Percentiles rank a stretch among this genome's conserved stretches.
Evolutionary conservation across 805 yeast species (phyloP).

Genomic region (Myxozyma lipomycoides): DNA sequence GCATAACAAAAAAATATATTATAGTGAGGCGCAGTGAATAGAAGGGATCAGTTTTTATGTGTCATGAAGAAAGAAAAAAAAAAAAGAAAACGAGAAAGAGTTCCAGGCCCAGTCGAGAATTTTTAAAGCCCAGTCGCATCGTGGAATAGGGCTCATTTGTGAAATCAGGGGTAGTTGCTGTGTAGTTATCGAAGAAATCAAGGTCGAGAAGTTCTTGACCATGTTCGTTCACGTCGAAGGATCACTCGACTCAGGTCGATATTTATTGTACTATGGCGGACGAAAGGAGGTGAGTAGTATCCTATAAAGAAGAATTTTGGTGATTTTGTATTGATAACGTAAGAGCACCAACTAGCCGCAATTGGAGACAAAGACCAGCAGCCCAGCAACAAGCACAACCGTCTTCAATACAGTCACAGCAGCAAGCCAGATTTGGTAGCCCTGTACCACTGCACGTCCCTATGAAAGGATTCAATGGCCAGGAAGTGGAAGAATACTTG

Average conservation of each 20-base stretch:
- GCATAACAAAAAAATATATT: neutral
- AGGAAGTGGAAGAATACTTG: constrained; percentile 25
- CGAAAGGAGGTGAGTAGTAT: too few relatives aligned
- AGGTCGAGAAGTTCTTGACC: too few relatives aligned
- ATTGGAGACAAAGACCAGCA: constrained; percentile 24
- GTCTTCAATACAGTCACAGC: neutral
- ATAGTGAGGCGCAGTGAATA: constrained; percentile 26
- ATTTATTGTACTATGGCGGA: too few relatives aligned
- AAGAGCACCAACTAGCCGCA: constrained; percentile 1
- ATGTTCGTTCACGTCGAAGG: too few relatives aligned
- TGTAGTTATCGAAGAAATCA: too few relatives aligned
- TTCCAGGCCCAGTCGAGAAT: too few relatives aligned
- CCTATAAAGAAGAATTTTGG: too few relatives aligned
- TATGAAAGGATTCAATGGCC: constrained; percentile 20
- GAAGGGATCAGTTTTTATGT: constrained; percentile 18
- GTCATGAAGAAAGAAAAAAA: constrained; percentile 9
- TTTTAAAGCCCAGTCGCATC: too few relatives aligned
- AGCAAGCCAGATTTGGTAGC: neutral
- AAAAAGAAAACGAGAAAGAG: constrained; percentile 1
- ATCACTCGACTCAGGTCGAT: too few relatives aligned
- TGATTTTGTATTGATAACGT: too few relatives aligned
- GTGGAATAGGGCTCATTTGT: too few relatives aligned
- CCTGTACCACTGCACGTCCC: constrained; percentile 8
- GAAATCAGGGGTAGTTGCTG: too few relatives aligned
- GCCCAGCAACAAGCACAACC: neutral